Evolutionary conservation across 176 grass and related monocot species (phyloP).

Genomic region (Aegilops umbellulata): DNA sequence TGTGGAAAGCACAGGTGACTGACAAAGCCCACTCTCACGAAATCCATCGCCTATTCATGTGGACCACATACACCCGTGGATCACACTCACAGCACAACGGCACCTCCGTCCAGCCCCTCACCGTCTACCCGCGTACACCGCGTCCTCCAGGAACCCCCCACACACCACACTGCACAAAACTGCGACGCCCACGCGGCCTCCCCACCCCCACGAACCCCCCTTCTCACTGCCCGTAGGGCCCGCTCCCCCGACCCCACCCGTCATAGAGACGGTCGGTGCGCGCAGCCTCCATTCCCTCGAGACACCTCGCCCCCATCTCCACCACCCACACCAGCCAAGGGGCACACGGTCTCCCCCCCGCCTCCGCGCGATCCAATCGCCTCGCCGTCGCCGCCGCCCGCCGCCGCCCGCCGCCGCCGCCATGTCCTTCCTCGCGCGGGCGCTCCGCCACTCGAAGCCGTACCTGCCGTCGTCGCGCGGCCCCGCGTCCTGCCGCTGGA

Average conservation of each 20-base stretch:
- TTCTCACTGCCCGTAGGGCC: neutral
- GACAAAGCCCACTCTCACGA: no score
- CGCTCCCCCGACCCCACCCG: accelerated
- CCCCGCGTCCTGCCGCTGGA: slow-evolving; percentile 59
- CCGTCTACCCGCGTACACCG: neutral
- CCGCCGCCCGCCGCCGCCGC: neutral
- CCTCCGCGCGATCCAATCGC: slow-evolving; percentile 43
- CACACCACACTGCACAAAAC: neutral
- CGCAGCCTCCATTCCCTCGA: neutral
- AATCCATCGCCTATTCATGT: no score
- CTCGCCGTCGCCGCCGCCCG: neutral
- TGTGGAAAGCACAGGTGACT: no score
- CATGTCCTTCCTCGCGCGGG: slow-evolving; percentile 84
- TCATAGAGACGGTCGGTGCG: neutral
- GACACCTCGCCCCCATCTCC: neutral
- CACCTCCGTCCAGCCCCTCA: neutral
- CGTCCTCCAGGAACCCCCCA: neutral
- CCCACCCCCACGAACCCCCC: neutral
- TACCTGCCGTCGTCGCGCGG: slow-evolving; percentile 22
- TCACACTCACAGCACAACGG: neutral
- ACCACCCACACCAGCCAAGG: slow-evolving; percentile 16
- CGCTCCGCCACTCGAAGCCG: slow-evolving; percentile 63
- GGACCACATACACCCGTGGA: neutral
- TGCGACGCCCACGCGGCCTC: neutral
- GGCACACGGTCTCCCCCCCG: neutral